A percentile compares a stretch with the other conserved stretches of the same genome.
phyloP scores from a whole-genome alignment of 1,139 yeast species.

The Kodamaea derodonti region DNA sequence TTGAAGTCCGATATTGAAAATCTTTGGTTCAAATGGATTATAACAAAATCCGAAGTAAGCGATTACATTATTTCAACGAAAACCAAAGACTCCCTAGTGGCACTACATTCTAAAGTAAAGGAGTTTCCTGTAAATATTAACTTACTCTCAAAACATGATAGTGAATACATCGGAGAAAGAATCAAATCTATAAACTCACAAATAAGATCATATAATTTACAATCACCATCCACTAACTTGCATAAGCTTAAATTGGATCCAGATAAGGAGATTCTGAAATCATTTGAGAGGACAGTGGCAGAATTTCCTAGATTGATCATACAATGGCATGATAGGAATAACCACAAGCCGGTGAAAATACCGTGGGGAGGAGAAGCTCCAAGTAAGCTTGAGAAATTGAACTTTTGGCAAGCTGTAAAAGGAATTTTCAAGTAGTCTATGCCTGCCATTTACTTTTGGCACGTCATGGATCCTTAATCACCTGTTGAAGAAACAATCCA shows the following conservation, averaged over 20 bases:
- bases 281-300: slow-evolving; percentile 9
- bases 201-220: slow-evolving; percentile 71
- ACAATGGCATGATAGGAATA: slow-evolving; percentile 20
- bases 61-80: slow-evolving; percentile 2
- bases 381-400: slow-evolving; percentile 6
- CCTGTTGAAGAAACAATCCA: too few species aligned
- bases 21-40: slow-evolving; percentile 40
- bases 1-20: slow-evolving; percentile 45
- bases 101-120: slow-evolving; percentile 2
- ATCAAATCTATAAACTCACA: slow-evolving; percentile 51
- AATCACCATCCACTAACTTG: slow-evolving; percentile 67
- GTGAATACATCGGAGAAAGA: slow-evolving; percentile 39
- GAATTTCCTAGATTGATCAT: slow-evolving; percentile 11
- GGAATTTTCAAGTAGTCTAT: slow-evolving; percentile 27
- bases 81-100: slow-evolving; percentile 1
- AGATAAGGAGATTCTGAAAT: slow-evolving; percentile 46
- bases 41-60: slow-evolving; percentile 17
- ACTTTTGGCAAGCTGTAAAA: slow-evolving; percentile 33
- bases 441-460: too few species aligned
- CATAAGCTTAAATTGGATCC: slow-evolving; percentile 61
- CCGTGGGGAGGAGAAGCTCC: slow-evolving; percentile 4
- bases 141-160: slow-evolving; percentile 13
- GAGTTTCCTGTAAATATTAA: slow-evolving; percentile 1
- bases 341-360: slow-evolving; percentile 9
- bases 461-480: too few species aligned